Conservation (phyloP, 139 green algal species). For the Chlorella vulgaris region DNA sequence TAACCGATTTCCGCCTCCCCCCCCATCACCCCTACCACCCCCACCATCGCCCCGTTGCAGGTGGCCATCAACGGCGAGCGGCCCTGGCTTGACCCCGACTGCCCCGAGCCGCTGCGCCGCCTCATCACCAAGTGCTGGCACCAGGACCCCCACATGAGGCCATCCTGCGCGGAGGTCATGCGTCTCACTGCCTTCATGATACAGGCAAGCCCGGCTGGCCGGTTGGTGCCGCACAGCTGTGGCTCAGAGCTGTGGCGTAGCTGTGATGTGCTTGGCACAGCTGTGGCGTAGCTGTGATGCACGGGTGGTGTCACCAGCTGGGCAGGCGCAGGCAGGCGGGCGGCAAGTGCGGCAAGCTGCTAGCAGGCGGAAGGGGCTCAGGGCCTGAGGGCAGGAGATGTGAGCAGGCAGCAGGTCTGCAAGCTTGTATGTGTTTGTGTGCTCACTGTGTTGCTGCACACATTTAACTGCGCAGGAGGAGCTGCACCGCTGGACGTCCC, state of each 20-base stretch:
- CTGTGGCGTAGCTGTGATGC: too few species aligned
- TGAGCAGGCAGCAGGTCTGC: neutral
- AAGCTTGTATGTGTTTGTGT: too few species aligned
- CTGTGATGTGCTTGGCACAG: neutral
- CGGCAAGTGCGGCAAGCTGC: too few species aligned
- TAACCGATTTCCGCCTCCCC: too few species aligned
- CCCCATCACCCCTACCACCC: too few species aligned
- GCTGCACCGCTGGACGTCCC: conserved; percentile 23
- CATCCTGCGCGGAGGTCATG: conserved; percentile 62
- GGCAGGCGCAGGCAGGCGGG: neutral
- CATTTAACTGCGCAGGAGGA: conserved; percentile 14
- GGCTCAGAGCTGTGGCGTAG: neutral
- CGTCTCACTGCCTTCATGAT: conserved; percentile 39
- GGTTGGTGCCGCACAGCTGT: neutral
- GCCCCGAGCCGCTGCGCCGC: conserved; percentile 50
- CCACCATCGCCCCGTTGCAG: too few species aligned
- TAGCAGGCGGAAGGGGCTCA: neutral
- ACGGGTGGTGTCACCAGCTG: neutral
- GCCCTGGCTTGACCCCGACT: conserved; percentile 55
- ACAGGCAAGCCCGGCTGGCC: neutral
- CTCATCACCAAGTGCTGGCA: conserved; percentile 67
- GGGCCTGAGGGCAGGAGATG: neutral
- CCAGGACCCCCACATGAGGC: conserved; percentile 66
- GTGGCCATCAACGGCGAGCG: conserved; percentile 63
- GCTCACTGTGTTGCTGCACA: too few species aligned